Percentiles rank a stretch among this genome's conserved stretches.
These are phyloP conservation scores for Cardamine chenopodiifolia DNA, from an alignment of 345 rosid species.

Conservation along the genomic window DNA sequence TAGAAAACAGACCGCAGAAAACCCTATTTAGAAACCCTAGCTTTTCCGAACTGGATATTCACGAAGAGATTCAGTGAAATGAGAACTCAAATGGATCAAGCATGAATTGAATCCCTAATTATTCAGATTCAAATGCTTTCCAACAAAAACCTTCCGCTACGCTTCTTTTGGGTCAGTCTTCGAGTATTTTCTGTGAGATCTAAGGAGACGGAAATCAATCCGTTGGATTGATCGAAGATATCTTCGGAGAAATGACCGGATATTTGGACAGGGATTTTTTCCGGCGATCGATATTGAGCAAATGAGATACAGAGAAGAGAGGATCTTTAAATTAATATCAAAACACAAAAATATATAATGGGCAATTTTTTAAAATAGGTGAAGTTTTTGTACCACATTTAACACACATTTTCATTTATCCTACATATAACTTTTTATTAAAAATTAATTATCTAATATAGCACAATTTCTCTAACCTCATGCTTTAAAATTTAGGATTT, in stretches of 20 bases:
- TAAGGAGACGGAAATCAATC: constrained; percentile 12
- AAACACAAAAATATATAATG: not conserved
- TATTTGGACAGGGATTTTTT: not conserved
- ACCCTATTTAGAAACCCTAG: constrained; percentile 33
- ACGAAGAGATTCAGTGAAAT: constrained; percentile 20
- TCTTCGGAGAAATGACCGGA: constrained; percentile 10
- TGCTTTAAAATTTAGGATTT: no score
- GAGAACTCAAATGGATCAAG: constrained; percentile 29
- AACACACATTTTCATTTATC: no score
- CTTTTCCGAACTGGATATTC: not conserved
- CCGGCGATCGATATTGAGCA: constrained; percentile 32
- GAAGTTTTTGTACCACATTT: no score
- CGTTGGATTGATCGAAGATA: constrained; percentile 24
- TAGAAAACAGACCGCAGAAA: not conserved
- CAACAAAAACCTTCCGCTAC: constrained; percentile 7
- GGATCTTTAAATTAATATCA: not conserved
- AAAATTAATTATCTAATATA: no score
- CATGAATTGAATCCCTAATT: constrained; percentile 9
- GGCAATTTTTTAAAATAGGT: no score
- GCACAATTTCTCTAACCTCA: no score
- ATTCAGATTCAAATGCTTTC: constrained; percentile 27
- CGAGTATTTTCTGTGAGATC: constrained; percentile 24
- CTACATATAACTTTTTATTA: no score
- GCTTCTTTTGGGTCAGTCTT: not conserved
- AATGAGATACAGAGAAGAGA: not conserved